Percentiles rank a stretch among this genome's conserved stretches.
phyloP scores from a whole-genome alignment of 768 basidiomycete species.

The Candolleomyces eurysporus region DNA sequence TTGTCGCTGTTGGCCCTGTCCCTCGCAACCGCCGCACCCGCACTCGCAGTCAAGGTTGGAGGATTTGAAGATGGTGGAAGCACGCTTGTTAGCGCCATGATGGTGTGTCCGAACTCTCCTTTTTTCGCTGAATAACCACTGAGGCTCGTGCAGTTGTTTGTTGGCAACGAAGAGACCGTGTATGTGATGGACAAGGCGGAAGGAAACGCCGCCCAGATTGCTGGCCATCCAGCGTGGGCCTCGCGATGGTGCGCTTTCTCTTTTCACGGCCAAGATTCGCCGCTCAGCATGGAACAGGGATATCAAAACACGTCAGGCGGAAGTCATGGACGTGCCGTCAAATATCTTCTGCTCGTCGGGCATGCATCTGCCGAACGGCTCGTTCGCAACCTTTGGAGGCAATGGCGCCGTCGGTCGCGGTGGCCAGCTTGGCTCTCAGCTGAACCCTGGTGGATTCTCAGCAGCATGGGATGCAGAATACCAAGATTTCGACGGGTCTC shows the following conservation, averaged over 20 bases:
- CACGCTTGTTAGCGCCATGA: slow-evolving; percentile 50
- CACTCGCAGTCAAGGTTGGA: slow-evolving; percentile 37
- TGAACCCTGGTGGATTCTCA: slow-evolving; percentile 42
- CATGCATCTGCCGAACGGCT: slow-evolving; percentile 79
- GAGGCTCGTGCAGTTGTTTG: slow-evolving; percentile 56
- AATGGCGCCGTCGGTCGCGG: slow-evolving; percentile 71
- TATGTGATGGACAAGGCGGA: slow-evolving; percentile 94
- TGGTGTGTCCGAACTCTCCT: slow-evolving; percentile 34
- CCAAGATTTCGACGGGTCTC: slow-evolving; percentile 77
- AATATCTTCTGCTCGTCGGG: slow-evolving; percentile 84
- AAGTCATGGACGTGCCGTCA: slow-evolving; percentile 67
- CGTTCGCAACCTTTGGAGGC: slow-evolving; percentile 73
- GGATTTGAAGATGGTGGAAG: slow-evolving; percentile 45
- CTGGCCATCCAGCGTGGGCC: slow-evolving; percentile 74
- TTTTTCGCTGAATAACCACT: background rate
- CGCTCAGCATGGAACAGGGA: slow-evolving; percentile 42
- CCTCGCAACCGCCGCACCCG: slow-evolving; percentile 30
- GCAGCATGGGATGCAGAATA: slow-evolving; percentile 65
- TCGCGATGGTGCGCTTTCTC: slow-evolving; percentile 52
- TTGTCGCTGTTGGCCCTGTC: slow-evolving; percentile 2
- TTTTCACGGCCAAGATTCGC: background rate
- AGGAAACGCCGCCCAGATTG: slow-evolving; percentile 63
- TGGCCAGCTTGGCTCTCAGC: slow-evolving; percentile 54
- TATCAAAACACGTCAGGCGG: slow-evolving; percentile 52
- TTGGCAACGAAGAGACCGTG: slow-evolving; percentile 76